phyloP scores from a whole-genome alignment of 257 asterid species.

The Dorcoceras hygrometricum region DNA sequence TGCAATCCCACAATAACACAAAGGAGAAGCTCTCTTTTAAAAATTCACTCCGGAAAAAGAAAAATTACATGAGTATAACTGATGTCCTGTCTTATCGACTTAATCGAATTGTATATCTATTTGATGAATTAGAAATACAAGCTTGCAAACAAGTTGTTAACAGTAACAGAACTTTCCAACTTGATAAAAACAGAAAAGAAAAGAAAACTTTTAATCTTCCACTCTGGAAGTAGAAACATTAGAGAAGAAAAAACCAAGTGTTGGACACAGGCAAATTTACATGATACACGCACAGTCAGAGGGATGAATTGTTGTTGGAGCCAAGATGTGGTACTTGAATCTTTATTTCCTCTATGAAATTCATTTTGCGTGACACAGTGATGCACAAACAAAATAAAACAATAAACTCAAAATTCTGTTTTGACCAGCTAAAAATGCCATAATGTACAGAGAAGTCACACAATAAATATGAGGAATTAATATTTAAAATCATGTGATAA shows the following conservation, averaged over 20 bases:
- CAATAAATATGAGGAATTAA: not conserved
- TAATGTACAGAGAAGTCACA: not conserved
- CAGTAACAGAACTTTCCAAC: not conserved
- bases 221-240: too few relatives aligned
- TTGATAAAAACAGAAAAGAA: not conserved
- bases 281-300: too few relatives aligned
- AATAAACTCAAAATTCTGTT: not conserved
- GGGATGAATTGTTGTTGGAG: too few relatives aligned
- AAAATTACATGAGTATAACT: too few relatives aligned
- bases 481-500: not conserved
- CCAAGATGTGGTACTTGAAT: not conserved
- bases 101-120: not conserved
- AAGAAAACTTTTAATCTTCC: not conserved
- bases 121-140: slow-evolving; percentile 6
- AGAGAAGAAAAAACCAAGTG: too few relatives aligned
- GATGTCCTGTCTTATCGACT: not conserved
- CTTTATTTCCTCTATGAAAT: not conserved
- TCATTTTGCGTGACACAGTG: not conserved
- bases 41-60: too few relatives aligned
- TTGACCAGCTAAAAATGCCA: too few relatives aligned
- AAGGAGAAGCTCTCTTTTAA: too few relatives aligned
- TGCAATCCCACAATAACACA: too few relatives aligned
- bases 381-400: not conserved
- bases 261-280: too few relatives aligned
- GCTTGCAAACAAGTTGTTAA: not conserved